Conservation (phyloP, 2,329 filamentous ascomycete genomes). For the Periconia sp. region DNA sequence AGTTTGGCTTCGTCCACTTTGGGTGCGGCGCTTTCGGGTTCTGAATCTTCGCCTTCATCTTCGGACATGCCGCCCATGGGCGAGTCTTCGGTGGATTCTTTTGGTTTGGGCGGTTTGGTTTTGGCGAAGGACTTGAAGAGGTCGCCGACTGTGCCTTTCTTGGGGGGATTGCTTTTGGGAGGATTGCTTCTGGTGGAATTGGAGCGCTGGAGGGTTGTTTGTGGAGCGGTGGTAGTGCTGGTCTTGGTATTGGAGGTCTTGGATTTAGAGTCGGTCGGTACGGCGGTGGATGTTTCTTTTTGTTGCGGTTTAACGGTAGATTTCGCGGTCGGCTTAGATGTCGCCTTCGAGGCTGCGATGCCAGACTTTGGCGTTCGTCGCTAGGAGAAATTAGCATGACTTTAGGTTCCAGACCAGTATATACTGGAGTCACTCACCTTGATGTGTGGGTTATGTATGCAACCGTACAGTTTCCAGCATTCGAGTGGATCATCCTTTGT, state of each 20-base stretch:
- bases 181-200: too few relatives aligned
- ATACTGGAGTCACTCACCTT: constrained; percentile 44
- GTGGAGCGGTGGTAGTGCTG: constrained; percentile 11
- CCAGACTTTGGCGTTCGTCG: constrained; percentile 45
- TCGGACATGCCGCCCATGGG: constrained; percentile 58
- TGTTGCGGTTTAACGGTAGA: constrained; percentile 13
- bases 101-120: constrained; percentile 54
- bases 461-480: constrained; percentile 66
- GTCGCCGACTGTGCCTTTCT: constrained; percentile 59
- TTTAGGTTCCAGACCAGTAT: neutral
- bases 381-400: constrained; percentile 34
- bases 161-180: constrained; percentile 52
- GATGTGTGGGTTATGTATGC: constrained; percentile 72
- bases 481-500: constrained; percentile 62
- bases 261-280: constrained; percentile 19
- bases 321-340: constrained; percentile 21
- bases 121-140: constrained; percentile 83
- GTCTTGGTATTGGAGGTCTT: constrained; percentile 37
- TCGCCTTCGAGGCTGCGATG: constrained; percentile 36
- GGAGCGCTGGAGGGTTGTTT: constrained; percentile 28
- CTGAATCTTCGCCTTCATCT: constrained; percentile 42
- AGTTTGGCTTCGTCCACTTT: constrained; percentile 35
- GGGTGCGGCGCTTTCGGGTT: constrained; percentile 31
- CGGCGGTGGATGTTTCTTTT: constrained; percentile 2
- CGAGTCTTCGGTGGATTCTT: constrained; percentile 53